Evolutionary conservation across 208 protist species (phyloP).

Genomic region (Entamoeba invadens): DNA sequence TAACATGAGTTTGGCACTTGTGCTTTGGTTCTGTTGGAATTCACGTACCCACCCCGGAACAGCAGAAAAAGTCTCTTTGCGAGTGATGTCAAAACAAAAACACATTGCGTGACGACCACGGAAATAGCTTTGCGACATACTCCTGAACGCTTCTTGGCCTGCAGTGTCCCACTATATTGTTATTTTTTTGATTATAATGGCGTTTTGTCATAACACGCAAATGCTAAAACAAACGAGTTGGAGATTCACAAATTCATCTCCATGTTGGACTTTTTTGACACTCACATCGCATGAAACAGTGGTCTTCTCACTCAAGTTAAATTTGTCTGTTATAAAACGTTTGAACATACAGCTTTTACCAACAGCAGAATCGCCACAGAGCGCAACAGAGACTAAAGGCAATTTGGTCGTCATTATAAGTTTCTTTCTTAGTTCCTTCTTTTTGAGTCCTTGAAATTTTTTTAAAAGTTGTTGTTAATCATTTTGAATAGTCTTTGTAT

Average conservation of each 20-base stretch:
- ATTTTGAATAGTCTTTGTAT: too few relatives aligned
- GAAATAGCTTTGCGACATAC: neutral
- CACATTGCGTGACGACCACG: neutral
- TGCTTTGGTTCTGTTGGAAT: neutral
- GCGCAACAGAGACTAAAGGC: neutral
- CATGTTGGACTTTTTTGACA: neutral
- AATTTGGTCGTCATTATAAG: neutral
- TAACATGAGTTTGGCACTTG: neutral
- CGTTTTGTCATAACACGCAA: too few relatives aligned
- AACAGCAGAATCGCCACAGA: neutral
- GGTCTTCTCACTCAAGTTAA: neutral
- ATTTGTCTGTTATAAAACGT: neutral
- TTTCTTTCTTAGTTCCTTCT: neutral
- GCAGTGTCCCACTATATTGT: neutral
- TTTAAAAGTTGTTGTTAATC: neutral
- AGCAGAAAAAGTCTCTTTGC: neutral
- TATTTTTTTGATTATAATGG: too few relatives aligned
- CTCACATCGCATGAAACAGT: neutral
- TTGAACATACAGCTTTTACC: neutral
- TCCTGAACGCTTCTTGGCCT: neutral
- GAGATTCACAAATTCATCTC: neutral
- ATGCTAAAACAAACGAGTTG: too few relatives aligned
- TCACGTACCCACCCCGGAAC: neutral
- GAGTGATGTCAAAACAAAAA: neutral
- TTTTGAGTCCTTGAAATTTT: neutral